A percentile compares a stretch with the other conserved stretches of the same genome.
These are phyloP conservation scores for Raffaelea albimanens DNA, from an alignment of 2,329 filamentous ascomycete species.

Conservation along the genomic window DNA sequence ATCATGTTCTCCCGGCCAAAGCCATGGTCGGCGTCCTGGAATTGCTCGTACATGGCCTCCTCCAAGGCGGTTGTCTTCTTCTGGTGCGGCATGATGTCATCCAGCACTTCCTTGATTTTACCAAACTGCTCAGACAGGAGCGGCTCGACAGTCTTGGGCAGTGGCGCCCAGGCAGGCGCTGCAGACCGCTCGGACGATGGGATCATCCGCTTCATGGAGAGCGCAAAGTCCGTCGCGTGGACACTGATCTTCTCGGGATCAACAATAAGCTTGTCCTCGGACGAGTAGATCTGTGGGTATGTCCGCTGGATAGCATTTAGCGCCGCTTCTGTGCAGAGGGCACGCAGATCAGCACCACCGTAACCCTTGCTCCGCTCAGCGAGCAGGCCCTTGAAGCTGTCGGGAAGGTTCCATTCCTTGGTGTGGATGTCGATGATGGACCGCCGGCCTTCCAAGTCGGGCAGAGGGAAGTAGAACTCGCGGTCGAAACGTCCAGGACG, in stretches of 20 bases:
- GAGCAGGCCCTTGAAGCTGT: constrained; percentile 71
- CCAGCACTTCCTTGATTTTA: constrained; percentile 58
- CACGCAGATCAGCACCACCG: constrained; percentile 87
- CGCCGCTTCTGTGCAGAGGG: constrained; percentile 90
- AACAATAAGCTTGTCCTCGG: constrained; percentile 81
- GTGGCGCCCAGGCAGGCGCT: constrained; percentile 70
- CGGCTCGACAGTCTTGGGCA: constrained; percentile 73
- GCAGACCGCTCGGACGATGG: constrained; percentile 89
- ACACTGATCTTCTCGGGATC: constrained; percentile 77
- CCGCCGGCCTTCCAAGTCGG: constrained; percentile 68
- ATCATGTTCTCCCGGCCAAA: constrained; percentile 72
- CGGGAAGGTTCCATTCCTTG: constrained; percentile 77
- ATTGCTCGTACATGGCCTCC: constrained; percentile 85
- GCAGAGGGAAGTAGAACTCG: constrained; percentile 96
- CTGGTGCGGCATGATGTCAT: constrained; percentile 70
- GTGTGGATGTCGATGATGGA: constrained; percentile 94
- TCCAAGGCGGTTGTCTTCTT: constrained; percentile 84
- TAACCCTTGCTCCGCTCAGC: constrained; percentile 86
- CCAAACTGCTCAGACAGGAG: constrained; percentile 65
- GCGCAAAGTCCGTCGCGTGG: constrained; percentile 91
- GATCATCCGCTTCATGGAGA: constrained; percentile 91
- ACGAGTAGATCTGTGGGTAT: constrained; percentile 92
- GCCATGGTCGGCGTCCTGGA: constrained; percentile 70
- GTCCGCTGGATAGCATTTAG: constrained; percentile 92
- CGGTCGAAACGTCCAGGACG: constrained; percentile 91